Conservation (phyloP, 2,329 filamentous ascomycete genomes). For the Phyllosticta citriasiana region DNA sequence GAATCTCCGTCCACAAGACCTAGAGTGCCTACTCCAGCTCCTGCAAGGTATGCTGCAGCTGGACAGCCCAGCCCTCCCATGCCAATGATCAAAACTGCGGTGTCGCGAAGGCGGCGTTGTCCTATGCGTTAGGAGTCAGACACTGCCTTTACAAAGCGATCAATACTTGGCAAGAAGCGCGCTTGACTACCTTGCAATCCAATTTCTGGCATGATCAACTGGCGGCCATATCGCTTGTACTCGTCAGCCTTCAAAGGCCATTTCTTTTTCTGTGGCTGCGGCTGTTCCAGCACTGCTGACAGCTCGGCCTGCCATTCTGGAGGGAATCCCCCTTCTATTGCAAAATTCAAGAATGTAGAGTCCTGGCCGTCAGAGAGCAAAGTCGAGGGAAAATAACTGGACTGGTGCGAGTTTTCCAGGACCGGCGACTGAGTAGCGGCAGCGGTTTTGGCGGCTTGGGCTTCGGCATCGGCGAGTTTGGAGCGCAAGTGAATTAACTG, state of each 20-base stretch:
- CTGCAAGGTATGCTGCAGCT: conserved; percentile 83
- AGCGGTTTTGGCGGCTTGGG: conserved; percentile 13
- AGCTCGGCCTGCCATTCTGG: conserved; percentile 35
- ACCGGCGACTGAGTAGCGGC: conserved; percentile 15
- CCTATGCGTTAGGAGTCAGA: conserved; percentile 37
- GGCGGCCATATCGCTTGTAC: conserved; percentile 78
- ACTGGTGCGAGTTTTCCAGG: conserved; percentile 15
- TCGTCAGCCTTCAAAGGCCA: conserved; percentile 67
- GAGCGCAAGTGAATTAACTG: conserved; percentile 30
- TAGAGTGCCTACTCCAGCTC: conserved; percentile 73
- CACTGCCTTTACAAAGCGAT: not conserved
- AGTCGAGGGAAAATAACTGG: conserved; percentile 7
- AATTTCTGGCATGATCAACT: conserved; percentile 78
- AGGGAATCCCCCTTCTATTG: conserved; percentile 31
- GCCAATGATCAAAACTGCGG: conserved; percentile 71
- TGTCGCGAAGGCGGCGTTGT: conserved; percentile 61
- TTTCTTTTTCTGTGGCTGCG: conserved; percentile 8
- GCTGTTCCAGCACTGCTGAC: conserved; percentile 25
- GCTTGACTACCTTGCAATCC: conserved; percentile 56
- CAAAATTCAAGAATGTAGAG: conserved; percentile 20
- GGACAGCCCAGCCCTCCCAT: conserved; percentile 87
- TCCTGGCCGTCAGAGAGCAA: conserved; percentile 13
- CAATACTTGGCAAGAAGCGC: not conserved
- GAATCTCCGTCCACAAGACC: conserved; percentile 80
- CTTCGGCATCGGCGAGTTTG: conserved; percentile 34